A percentile compares a stretch with the other conserved stretches of the same genome.
These are phyloP conservation scores for Pleurotus ostreatus DNA, from an alignment of 768 basidiomycete genomes.

Conservation along the genomic window DNA sequence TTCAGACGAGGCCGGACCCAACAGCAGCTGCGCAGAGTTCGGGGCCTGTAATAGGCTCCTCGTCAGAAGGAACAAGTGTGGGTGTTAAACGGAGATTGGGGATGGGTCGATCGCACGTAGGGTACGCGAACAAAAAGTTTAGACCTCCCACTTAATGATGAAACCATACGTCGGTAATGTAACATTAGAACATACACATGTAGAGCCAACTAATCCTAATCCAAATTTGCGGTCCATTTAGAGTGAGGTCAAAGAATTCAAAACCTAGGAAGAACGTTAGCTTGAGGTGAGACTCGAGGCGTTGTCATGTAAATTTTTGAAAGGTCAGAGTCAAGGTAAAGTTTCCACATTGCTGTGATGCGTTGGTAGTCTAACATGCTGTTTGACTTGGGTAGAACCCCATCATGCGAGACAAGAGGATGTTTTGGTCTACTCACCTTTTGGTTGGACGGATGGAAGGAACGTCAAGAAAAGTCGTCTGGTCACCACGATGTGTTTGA, in stretches of 20 bases:
- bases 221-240: too few species aligned
- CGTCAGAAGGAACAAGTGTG: slow-evolving; percentile 1
- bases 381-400: slow-evolving; percentile 34
- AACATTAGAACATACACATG: background rate
- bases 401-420: slow-evolving; percentile 23
- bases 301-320: slow-evolving; percentile 5
- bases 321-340: slow-evolving; percentile 22
- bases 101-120: slow-evolving; percentile 47
- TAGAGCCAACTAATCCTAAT: too few species aligned
- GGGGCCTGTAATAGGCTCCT: background rate
- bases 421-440: background rate
- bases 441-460: background rate
- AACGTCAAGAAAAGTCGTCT: background rate
- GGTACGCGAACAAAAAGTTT: slow-evolving; percentile 70
- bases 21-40: background rate
- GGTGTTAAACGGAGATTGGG: slow-evolving; percentile 57
- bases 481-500: background rate
- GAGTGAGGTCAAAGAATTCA: too few species aligned
- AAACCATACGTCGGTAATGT: background rate
- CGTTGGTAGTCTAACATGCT: slow-evolving; percentile 54
- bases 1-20: slow-evolving; percentile 1
- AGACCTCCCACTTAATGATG: slow-evolving; percentile 40
- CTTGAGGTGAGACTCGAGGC: background rate
- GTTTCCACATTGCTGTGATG: slow-evolving; percentile 37
- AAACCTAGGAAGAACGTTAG: too few species aligned